Conservation (phyloP, 2,329 filamentous ascomycete species). For the Samsoniella hepiali region DNA sequence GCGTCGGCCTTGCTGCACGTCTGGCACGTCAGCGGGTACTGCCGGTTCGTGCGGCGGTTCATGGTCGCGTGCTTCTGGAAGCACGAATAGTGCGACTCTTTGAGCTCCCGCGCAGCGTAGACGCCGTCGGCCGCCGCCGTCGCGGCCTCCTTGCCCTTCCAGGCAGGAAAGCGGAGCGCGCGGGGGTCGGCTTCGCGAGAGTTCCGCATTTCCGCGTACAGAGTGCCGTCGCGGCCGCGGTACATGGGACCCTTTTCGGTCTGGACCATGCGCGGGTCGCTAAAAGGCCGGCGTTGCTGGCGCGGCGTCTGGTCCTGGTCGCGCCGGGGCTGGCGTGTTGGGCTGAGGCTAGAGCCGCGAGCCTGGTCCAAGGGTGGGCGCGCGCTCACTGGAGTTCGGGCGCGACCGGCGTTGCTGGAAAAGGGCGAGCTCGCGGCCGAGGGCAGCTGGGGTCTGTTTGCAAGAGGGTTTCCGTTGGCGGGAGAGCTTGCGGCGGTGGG, state of each 20-base stretch:
- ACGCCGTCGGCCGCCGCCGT: conserved; percentile 32
- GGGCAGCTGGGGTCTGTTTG: background rate
- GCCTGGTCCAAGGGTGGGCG: conserved; percentile 18
- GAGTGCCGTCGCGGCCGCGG: conserved; percentile 37
- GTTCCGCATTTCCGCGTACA: conserved; percentile 42
- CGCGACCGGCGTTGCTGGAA: background rate
- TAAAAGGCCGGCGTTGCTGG: conserved; percentile 22
- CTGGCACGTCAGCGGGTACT: conserved; percentile 53
- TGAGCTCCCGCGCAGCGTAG: conserved; percentile 42
- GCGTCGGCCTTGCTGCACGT: conserved; percentile 46
- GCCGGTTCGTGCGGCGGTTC: conserved; percentile 45
- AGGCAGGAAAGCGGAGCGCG: conserved; percentile 38
- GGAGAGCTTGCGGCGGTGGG: background rate
- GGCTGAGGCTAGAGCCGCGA: conserved; percentile 32
- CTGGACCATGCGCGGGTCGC: conserved; percentile 32
- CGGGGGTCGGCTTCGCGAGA: conserved; percentile 33
- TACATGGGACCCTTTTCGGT: conserved; percentile 35
- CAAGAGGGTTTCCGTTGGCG: background rate
- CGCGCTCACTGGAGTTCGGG: conserved; percentile 9
- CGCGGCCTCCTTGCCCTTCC: conserved; percentile 27
- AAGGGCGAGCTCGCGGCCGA: background rate
- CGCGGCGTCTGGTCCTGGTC: conserved; percentile 24
- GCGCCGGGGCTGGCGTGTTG: conserved; percentile 19
- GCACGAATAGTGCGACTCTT: conserved; percentile 45
- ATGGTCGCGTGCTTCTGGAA: conserved; percentile 47